These are phyloP conservation scores for Rhizomucor pusillus DNA, from an alignment of 371 early-diverging fungal species.

Conservation along the genomic window DNA sequence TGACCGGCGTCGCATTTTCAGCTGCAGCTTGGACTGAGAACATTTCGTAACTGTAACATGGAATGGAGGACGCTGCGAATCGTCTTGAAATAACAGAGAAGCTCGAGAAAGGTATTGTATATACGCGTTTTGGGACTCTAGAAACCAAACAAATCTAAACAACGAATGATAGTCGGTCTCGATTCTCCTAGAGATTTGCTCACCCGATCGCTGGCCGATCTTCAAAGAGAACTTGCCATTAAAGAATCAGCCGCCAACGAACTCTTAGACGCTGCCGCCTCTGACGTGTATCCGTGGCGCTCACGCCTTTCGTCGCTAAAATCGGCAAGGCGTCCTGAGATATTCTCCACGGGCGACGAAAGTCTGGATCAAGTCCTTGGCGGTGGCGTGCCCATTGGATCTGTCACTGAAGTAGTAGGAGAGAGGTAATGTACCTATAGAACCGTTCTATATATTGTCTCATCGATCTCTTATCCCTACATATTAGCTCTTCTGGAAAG, in stretches of 20 bases:
- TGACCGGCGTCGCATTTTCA: too few relatives aligned
- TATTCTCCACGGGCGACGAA: conserved; percentile 52
- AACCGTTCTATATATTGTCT: neutral
- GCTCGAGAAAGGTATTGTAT: conserved; percentile 7
- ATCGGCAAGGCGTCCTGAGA: neutral
- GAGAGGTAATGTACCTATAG: conserved; percentile 35
- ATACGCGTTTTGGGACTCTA: too few relatives aligned
- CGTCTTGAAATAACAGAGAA: neutral
- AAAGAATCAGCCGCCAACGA: conserved; percentile 7
- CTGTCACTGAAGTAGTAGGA: conserved; percentile 59
- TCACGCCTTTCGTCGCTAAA: neutral
- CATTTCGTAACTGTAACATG: neutral
- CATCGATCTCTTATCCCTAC: neutral
- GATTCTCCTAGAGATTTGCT: conserved; percentile 18
- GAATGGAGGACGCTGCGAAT: neutral
- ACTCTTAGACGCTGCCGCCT: conserved; percentile 14
- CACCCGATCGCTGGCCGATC: conserved; percentile 7
- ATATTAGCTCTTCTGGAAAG: conserved; percentile 65
- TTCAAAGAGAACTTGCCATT: conserved; percentile 7
- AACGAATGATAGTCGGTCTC: conserved; percentile 11
- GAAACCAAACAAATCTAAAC: too few relatives aligned
- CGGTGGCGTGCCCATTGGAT: conserved; percentile 54
- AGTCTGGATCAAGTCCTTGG: conserved; percentile 49
- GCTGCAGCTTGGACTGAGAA: too few relatives aligned
- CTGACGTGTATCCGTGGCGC: conserved; percentile 20